Base-by-base conservation (phyloP, 140 eudicot species). In the Erigeron philadelphicus region DNA sequence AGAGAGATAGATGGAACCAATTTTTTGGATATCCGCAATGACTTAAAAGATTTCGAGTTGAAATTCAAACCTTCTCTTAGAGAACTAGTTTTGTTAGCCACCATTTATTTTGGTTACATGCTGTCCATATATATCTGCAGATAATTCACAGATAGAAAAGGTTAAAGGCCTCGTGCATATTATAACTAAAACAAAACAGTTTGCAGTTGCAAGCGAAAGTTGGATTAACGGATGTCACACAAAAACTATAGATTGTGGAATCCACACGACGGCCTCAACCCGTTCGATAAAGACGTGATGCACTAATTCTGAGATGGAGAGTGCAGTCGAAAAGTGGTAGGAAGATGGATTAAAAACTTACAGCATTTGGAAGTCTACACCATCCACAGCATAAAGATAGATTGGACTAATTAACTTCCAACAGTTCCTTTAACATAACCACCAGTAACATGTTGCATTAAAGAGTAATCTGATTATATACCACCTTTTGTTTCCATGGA, bases 251-350 rank as follows among this genome's bases (percentile, higher is more conserved):
- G 68, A 44, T 25, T 47, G 57, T 71, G 72, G 76, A 71, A 71
- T 77, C 77, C 81, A 76, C 72, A 63, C 62, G 67, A 44, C 31
- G 38, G 18, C 61, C 71, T 69, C 76, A 35, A 55, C 64, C 61
- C 15, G n/a, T 12, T 46, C 23, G 50, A 67, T 75, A 67, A 66
- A 44, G 44, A 57, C 31, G 46, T 45, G 48, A 63, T 1, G 9
- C 19, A 18, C 57, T 55, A 57, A 41, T 61, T 35, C 4, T 12
- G 10, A 48, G 40, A 40, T 41, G n/a, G 18, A 8, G 54, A 17
- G 76, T 38, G 63, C 23, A 18, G 23, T 62, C 43, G 47, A 48
- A 13, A 61, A 49, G 4, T 72, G 41, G 45, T 41, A 53, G 19
- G 35, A 67, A 46, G 61, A 11, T 25, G 35, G 9, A 41, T n/a